Conservation (phyloP, 192 early-diverging fungal species). For the Coemansia sp. region DNA sequence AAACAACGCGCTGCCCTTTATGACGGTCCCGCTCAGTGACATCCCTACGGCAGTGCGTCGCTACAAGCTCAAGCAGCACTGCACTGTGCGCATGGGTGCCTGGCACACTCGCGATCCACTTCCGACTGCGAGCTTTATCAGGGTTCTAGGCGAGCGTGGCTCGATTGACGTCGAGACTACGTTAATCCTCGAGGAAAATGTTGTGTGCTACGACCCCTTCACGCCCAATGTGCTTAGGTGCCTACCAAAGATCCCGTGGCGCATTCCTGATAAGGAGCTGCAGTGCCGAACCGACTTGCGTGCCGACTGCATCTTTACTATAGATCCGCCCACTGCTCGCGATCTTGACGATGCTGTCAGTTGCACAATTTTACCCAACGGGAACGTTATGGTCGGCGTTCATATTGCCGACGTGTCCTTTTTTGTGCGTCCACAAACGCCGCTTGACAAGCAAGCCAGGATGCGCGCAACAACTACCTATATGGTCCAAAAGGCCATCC, state of each 20-base stretch:
- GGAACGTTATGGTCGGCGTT: conserved; percentile 59
- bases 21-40: conserved; percentile 20
- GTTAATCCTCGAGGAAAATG: conserved; percentile 83
- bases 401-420: conserved; percentile 98
- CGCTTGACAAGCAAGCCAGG: conserved; percentile 86
- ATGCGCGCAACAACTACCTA: conserved; percentile 93
- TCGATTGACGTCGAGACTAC: conserved; percentile 79
- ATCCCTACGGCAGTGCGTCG: conserved; percentile 9
- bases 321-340: conserved; percentile 73
- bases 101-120: conserved; percentile 24
- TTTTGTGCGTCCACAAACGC: conserved; percentile 82
- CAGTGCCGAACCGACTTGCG: conserved; percentile 76
- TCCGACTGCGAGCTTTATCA: conserved; percentile 27
- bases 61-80: not conserved
- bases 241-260: conserved; percentile 78
- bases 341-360: conserved; percentile 60
- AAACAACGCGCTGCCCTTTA: conserved; percentile 26
- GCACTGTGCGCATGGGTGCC: conserved; percentile 27
- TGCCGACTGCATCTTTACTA: conserved; percentile 75
- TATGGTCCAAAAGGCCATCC: conserved; percentile 86
- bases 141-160: conserved; percentile 75
- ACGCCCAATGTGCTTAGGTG: conserved; percentile 74
- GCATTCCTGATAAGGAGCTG: conserved; percentile 73
- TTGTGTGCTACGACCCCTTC: conserved; percentile 74
- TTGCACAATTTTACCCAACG: conserved; percentile 44